phyloP scores from a whole-genome alignment of 768 basidiomycete genomes.

The Crucibulum laeve region DNA sequence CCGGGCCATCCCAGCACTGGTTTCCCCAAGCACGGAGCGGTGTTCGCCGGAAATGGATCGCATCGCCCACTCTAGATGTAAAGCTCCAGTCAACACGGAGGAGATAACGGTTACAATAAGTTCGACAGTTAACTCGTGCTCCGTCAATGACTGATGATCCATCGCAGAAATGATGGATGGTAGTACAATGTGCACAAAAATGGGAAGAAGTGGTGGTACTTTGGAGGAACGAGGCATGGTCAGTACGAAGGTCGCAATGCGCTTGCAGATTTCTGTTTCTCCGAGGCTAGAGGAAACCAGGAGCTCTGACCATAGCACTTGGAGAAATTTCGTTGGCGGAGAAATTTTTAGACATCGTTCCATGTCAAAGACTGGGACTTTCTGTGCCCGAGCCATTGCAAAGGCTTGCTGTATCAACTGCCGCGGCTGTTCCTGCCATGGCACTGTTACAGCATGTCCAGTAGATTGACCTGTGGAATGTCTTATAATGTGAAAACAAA shows the following conservation, averaged over 20 bases:
- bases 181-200: constrained; percentile 66
- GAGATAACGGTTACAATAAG: constrained; percentile 62
- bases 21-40: constrained; percentile 51
- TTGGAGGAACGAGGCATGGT: constrained; percentile 51
- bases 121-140: constrained; percentile 56
- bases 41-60: constrained; percentile 48
- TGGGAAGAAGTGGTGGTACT: constrained; percentile 62
- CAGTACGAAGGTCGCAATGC: constrained; percentile 66
- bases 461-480: constrained; percentile 9
- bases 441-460: neutral
- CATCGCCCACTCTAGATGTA: constrained; percentile 70
- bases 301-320: constrained; percentile 67
- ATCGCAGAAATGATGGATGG: constrained; percentile 55
- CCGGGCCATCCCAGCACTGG: constrained; percentile 60
- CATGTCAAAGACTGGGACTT: constrained; percentile 62
- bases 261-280: constrained; percentile 57
- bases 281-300: constrained; percentile 47
- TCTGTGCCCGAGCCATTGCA: constrained; percentile 52
- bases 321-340: constrained; percentile 58
- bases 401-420: constrained; percentile 57
- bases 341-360: constrained; percentile 57
- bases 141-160: constrained; percentile 49
- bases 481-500: constrained; percentile 10
- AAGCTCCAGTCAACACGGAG: constrained; percentile 59
- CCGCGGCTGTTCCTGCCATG: constrained; percentile 49